phyloP scores from a whole-genome alignment of 106 monocot genomes.

The Amphibolis antarctica region DNA sequence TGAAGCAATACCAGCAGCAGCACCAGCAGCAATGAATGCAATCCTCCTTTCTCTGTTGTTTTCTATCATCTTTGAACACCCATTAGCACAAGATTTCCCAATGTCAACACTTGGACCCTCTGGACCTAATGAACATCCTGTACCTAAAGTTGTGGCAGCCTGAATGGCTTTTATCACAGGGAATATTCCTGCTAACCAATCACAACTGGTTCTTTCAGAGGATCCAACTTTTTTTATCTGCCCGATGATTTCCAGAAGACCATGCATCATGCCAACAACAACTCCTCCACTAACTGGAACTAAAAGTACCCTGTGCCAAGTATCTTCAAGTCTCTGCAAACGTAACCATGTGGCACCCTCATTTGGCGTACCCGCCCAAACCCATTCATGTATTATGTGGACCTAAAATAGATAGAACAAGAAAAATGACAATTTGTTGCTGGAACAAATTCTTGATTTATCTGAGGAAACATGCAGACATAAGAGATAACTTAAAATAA shows the following conservation, averaged over 20 bases:
- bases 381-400: constrained; percentile 98
- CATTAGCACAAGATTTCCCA: constrained; percentile 97
- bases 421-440: not conserved
- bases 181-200: constrained; percentile 66
- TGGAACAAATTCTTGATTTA: not conserved
- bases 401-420: constrained; percentile 32
- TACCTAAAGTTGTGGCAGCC: constrained; percentile 89
- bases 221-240: constrained; percentile 80
- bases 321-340: constrained; percentile 80
- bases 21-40: constrained; percentile 92
- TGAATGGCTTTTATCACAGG: constrained; percentile 91
- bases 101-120: constrained; percentile 99
- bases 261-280: constrained; percentile 99
- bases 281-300: constrained; percentile 96
- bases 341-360: constrained; percentile 99
- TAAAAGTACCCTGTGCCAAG: constrained; percentile 93
- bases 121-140: constrained; percentile 94
- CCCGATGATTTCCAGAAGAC: constrained; percentile 88
- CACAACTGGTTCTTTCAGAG: constrained; percentile 47
- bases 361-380: constrained; percentile 97
- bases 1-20: constrained; percentile 99
- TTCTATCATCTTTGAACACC: constrained; percentile 98
- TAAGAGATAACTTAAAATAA: not conserved
- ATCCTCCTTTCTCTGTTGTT: constrained; percentile 96
- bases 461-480: too few species aligned